These are phyloP conservation scores for Mrakia blollopis DNA, from an alignment of 768 basidiomycete species.

Conservation along the genomic window DNA sequence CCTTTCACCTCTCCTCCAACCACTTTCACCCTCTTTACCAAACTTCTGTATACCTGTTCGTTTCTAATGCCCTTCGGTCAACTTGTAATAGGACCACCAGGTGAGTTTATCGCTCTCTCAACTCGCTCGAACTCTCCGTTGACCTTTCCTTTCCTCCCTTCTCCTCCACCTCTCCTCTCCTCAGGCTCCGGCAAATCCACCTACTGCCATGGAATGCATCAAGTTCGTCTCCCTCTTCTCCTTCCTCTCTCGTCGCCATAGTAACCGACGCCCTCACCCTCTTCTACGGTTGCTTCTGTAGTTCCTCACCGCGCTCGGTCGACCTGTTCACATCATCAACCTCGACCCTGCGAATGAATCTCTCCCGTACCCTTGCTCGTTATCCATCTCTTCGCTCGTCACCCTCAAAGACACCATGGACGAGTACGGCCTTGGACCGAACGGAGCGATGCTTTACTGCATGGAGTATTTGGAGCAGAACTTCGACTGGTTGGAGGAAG, in stretches of 20 bases:
- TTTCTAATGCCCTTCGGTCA: conserved; percentile 39
- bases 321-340: conserved; percentile 86
- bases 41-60: neutral
- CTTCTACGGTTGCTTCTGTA: no score
- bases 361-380: conserved; percentile 83
- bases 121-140: neutral
- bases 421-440: conserved; percentile 78
- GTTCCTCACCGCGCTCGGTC: conserved; percentile 76
- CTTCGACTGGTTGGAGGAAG: conserved; percentile 59
- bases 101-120: neutral
- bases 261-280: conserved; percentile 1
- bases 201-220: conserved; percentile 49
- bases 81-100: conserved; percentile 46
- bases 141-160: neutral
- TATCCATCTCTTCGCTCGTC: conserved; percentile 79
- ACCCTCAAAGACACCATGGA: conserved; percentile 83
- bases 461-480: conserved; percentile 97
- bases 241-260: neutral
- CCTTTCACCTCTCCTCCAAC: neutral
- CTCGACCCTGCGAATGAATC: conserved; percentile 86
- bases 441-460: conserved; percentile 92
- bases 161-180: neutral
- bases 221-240: conserved; percentile 37
- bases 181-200: conserved; percentile 49
- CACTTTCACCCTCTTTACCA: neutral